Percentiles rank a stretch among this genome's conserved stretches.
Conservation (phyloP, 441 rosid species). For the Adansonia rubrostipa region DNA sequence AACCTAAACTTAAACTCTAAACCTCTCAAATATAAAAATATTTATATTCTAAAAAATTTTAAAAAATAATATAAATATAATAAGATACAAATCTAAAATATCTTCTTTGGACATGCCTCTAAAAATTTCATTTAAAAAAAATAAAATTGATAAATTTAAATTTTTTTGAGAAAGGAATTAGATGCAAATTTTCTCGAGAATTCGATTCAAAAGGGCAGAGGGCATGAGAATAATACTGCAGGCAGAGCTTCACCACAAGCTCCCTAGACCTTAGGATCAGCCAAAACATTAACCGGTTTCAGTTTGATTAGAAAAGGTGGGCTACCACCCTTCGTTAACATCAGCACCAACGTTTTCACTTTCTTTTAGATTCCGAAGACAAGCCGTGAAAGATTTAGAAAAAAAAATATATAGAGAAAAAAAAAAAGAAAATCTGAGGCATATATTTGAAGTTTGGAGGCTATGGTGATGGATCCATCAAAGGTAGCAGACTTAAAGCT, state of each 20-base stretch:
- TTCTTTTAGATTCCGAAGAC: conserved; percentile 15
- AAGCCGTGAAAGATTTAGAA: not conserved
- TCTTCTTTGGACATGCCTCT: no score
- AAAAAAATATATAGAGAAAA: not conserved
- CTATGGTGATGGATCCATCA: conserved; percentile 43
- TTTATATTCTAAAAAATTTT: no score
- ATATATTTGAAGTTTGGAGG: conserved; percentile 21
- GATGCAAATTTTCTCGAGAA: not conserved
- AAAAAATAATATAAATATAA: no score
- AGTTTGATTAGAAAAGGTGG: not conserved
- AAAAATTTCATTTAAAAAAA: no score
- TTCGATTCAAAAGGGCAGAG: not conserved
- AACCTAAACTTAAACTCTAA: no score
- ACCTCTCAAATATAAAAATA: no score
- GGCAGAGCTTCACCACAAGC: not conserved
- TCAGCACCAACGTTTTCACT: not conserved
- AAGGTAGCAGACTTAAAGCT: conserved; percentile 45
- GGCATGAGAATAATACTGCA: not conserved
- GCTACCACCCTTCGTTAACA: not conserved
- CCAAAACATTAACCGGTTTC: not conserved
- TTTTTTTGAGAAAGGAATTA: not conserved
- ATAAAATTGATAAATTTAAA: no score
- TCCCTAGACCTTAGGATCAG: not conserved
- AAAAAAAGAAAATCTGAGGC: not conserved
- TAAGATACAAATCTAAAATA: no score